Conservation (phyloP, 2,329 filamentous ascomycete species). For the Beauveria scarabaeidicola region DNA sequence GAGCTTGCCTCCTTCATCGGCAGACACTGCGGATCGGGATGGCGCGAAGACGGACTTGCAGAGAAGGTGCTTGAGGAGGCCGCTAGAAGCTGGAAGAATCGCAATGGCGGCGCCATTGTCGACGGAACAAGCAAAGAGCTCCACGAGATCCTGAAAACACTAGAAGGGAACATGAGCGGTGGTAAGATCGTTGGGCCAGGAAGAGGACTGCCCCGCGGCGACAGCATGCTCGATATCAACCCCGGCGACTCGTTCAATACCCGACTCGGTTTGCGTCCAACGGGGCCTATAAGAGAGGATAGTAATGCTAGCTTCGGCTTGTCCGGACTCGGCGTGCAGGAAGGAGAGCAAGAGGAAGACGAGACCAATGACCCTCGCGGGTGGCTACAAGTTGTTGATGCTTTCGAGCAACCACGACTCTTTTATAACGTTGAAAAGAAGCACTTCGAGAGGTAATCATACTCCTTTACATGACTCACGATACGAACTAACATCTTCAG, state of each 20-base stretch:
- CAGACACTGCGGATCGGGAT: conserved; percentile 87
- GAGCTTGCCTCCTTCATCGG: conserved; percentile 84
- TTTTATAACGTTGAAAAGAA: conserved; percentile 74
- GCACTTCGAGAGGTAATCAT: conserved; percentile 67
- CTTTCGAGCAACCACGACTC: conserved; percentile 77
- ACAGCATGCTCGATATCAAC: conserved; percentile 53
- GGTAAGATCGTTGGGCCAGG: conserved; percentile 54
- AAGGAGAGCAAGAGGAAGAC: conserved; percentile 52
- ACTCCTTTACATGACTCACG: neutral
- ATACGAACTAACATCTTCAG: conserved; percentile 28
- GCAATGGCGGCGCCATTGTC: conserved; percentile 82
- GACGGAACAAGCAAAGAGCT: conserved; percentile 70
- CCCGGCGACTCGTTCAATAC: conserved; percentile 46
- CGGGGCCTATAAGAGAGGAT: conserved; percentile 44
- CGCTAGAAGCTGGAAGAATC: conserved; percentile 83
- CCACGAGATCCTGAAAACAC: conserved; percentile 70
- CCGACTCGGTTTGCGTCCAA: conserved; percentile 43
- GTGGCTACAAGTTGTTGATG: conserved; percentile 77
- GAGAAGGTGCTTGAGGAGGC: conserved; percentile 90
- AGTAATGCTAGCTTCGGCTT: conserved; percentile 58
- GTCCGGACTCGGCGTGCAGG: conserved; percentile 42
- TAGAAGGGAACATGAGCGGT: conserved; percentile 86
- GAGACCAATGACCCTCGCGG: conserved; percentile 59
- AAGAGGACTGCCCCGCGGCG: conserved; percentile 45
- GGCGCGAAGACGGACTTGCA: conserved; percentile 89